Evolutionary conservation across 1,284 basidiomycete genomes (phyloP).

Genomic region (Ceratobasidium sp.): DNA sequence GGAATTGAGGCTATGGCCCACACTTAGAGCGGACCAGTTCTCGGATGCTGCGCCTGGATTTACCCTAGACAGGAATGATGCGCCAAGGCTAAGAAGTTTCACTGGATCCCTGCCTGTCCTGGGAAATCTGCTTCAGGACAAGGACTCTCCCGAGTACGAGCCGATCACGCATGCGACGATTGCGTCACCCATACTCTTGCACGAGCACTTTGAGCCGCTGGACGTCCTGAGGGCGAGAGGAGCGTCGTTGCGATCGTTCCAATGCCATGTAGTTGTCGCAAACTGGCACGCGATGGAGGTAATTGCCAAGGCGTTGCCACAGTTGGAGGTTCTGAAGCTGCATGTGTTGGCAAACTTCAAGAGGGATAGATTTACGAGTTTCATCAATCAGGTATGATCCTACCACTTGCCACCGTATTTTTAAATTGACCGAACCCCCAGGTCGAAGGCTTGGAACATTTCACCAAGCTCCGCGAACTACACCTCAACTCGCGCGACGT

Average conservation of each 20-base stretch:
- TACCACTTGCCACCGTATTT: neutral
- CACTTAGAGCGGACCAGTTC: conserved; percentile 40
- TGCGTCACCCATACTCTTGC: conserved; percentile 39
- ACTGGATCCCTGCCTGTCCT: conserved; percentile 37
- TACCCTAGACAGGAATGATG: conserved; percentile 31
- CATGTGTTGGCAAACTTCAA: conserved; percentile 43
- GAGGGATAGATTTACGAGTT: conserved; percentile 29
- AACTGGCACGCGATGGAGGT: conserved; percentile 46
- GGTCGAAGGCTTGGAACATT: conserved; percentile 38
- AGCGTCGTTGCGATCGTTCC: conserved; percentile 36
- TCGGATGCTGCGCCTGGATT: conserved; percentile 29
- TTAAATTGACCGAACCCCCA: conserved; percentile 5
- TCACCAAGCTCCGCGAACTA: conserved; percentile 34
- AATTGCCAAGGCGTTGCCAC: conserved; percentile 38
- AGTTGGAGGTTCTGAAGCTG: conserved; percentile 34
- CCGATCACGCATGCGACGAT: conserved; percentile 37
- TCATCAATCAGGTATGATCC: conserved; percentile 32
- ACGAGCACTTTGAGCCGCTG: conserved; percentile 37
- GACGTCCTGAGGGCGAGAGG: conserved; percentile 21
- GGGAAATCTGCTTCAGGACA: conserved; percentile 30
- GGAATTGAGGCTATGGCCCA: conserved; percentile 37
- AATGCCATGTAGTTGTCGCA: conserved; percentile 42
- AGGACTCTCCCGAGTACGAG: neutral
- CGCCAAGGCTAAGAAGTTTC: conserved; percentile 33
- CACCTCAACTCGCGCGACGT: conserved; percentile 43